Percentiles rank a stretch among this genome's conserved stretches.
Conservation (phyloP, 2,329 filamentous ascomycete species). For the Sporothrix schenckii region DNA sequence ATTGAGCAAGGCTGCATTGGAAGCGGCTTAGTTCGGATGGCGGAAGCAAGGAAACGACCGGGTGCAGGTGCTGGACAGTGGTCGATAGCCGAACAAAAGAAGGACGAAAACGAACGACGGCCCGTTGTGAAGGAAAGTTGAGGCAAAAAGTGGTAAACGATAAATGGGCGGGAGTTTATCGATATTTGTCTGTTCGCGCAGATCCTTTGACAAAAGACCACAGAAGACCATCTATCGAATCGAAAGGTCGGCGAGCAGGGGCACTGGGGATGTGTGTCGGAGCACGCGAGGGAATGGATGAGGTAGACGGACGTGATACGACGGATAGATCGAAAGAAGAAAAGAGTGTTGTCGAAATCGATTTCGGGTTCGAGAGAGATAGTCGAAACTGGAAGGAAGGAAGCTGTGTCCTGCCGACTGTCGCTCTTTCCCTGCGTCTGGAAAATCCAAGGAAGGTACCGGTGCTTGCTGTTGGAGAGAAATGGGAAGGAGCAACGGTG, state of each 20-base stretch:
- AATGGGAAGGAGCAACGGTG: neutral
- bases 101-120: neutral
- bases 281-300: constrained; percentile 7
- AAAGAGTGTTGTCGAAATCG: neutral
- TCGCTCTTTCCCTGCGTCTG: constrained; percentile 17
- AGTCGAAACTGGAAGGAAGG: neutral
- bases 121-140: too few relatives aligned
- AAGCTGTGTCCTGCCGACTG: neutral
- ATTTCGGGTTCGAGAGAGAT: neutral
- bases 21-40: constrained; percentile 27
- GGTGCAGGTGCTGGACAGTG: neutral
- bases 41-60: constrained; percentile 22
- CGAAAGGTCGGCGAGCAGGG: neutral
- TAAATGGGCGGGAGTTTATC: neutral
- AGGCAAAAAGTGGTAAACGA: neutral
- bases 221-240: neutral
- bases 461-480: neutral
- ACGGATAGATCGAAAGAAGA: neutral
- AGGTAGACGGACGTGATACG: neutral
- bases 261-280: neutral
- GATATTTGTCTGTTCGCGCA: neutral
- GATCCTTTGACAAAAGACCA: neutral
- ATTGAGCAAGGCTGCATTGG: constrained; percentile 23
- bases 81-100: constrained; percentile 18
- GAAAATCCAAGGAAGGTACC: neutral